Evolutionary conservation across 345 rosid species (phyloP).

Genomic region (Pseudoturritis turrita): DNA sequence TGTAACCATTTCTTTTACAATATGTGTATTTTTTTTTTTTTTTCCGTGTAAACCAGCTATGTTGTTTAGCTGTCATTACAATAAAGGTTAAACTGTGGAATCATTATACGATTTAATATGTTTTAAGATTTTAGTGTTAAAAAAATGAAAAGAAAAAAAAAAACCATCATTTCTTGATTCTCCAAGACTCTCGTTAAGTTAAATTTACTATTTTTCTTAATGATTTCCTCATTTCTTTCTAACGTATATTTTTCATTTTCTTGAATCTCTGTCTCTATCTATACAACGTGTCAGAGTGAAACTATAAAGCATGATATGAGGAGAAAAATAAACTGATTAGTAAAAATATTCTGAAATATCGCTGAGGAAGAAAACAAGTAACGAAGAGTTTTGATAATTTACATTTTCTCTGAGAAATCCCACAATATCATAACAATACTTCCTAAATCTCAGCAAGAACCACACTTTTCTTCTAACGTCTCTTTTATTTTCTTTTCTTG

Average conservation of each 20-base stretch:
- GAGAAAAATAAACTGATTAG: not conserved
- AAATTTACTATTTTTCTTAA: too few species aligned
- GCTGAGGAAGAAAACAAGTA: not conserved
- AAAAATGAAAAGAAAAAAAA: not conserved
- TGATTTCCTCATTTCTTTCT: too few species aligned
- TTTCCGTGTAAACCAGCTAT: not conserved
- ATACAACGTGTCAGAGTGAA: not conserved
- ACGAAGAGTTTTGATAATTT: not conserved
- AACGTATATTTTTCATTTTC: too few species aligned
- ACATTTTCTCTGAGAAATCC: slow-evolving; percentile 10
- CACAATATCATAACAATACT: slow-evolving; percentile 20
- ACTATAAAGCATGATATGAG: not conserved
- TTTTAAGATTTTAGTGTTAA: too few species aligned
- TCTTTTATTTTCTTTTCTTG: not conserved
- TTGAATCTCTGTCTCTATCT: not conserved
- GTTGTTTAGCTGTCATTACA: not conserved
- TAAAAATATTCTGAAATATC: not conserved
- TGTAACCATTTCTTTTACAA: not conserved
- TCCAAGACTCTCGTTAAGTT: not conserved
- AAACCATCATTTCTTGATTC: not conserved
- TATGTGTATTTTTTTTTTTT: not conserved
- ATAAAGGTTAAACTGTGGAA: not conserved
- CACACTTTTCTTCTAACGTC: slow-evolving; percentile 22
- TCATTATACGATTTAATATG: not conserved
- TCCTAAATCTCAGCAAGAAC: slow-evolving; percentile 18